Evolutionary conservation across 345 rosid species (phyloP).

Genomic region (Tarenaya hassleriana): DNA sequence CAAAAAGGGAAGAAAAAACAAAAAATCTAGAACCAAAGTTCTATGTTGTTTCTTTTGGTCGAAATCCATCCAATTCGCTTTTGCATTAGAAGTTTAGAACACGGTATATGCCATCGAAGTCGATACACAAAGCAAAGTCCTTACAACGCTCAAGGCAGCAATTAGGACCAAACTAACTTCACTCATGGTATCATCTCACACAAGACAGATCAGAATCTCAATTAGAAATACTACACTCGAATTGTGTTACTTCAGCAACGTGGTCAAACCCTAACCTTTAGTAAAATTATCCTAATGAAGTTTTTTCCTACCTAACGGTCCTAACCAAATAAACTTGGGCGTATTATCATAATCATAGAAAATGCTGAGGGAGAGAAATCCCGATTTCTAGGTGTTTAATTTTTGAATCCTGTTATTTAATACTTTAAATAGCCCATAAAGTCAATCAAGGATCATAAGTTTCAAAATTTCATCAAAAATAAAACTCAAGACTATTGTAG

Average conservation of each 20-base stretch:
- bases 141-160: not conserved
- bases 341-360: no score
- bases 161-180: no score
- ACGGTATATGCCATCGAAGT: not conserved
- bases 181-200: no score
- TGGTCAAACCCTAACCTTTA: no score
- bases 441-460: conserved; percentile 8
- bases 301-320: no score
- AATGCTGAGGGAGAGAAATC: no score
- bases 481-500: not conserved
- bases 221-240: no score
- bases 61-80: not conserved
- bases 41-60: no score
- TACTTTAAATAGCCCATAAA: not conserved
- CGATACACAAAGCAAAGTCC: not conserved
- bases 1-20: not conserved
- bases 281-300: no score
- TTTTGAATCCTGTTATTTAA: not conserved
- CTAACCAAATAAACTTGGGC: no score
- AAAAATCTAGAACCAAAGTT: not conserved
- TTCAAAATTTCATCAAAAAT: not conserved
- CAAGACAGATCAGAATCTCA: no score
- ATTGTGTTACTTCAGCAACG: no score
- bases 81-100: not conserved
- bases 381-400: not conserved